These are phyloP conservation scores for Hymenoscyphus salicellus DNA, from an alignment of 2,329 filamentous ascomycete species.

Conservation along the genomic window DNA sequence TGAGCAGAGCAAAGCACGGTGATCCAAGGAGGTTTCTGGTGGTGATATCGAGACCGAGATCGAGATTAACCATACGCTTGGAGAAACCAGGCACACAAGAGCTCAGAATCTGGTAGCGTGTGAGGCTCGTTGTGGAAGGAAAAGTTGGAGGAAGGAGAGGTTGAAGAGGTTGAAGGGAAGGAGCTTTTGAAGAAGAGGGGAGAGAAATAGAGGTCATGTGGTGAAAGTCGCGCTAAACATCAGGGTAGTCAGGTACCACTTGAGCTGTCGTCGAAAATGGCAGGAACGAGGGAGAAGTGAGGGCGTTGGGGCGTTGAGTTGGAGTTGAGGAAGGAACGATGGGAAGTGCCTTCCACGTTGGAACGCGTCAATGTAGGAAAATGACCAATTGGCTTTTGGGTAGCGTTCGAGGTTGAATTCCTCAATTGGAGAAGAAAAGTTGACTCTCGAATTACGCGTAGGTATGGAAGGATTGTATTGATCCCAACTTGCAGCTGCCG, in stretches of 20 bases:
- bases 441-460: neutral
- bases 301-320: too few species aligned
- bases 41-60: neutral
- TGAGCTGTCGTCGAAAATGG: neutral
- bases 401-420: neutral
- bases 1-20: neutral
- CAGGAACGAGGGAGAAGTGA: neutral
- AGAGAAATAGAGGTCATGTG: neutral
- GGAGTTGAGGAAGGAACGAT: neutral
- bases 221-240: neutral
- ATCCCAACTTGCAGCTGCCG: neutral
- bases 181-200: neutral
- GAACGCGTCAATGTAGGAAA: neutral
- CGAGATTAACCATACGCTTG: neutral
- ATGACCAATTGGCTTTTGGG: too few species aligned
- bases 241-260: neutral
- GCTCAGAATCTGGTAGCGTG: neutral
- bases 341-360: neutral
- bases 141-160: neutral
- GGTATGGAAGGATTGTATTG: neutral
- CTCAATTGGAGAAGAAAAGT: neutral
- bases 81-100: neutral
- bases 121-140: neutral
- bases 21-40: neutral
- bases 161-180: neutral